These are phyloP conservation scores for Cladophialophora immunda DNA, from an alignment of 2,329 filamentous ascomycete species.

Conservation along the genomic window DNA sequence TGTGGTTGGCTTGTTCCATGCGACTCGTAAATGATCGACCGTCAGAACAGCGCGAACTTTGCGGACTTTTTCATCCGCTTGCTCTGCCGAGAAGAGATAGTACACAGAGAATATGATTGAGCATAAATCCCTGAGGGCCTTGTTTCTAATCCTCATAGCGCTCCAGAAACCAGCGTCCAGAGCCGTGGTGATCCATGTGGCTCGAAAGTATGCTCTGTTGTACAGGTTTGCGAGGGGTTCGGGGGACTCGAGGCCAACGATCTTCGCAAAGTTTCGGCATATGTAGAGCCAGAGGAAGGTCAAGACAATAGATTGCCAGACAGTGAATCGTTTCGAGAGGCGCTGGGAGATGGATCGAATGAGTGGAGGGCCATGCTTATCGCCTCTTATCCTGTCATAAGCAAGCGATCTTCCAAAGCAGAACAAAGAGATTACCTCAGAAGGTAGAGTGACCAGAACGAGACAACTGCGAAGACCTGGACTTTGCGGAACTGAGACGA, in stretches of 20 bases:
- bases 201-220: slow-evolving; percentile 88
- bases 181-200: slow-evolving; percentile 95
- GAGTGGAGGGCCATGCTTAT: slow-evolving; percentile 86
- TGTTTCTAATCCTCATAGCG: slow-evolving; percentile 86
- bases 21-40: slow-evolving; percentile 87
- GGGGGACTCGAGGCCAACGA: slow-evolving; percentile 88
- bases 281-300: slow-evolving; percentile 93
- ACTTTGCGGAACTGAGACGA: slow-evolving; percentile 91
- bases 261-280: slow-evolving; percentile 89
- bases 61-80: slow-evolving; percentile 94
- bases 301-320: slow-evolving; percentile 88
- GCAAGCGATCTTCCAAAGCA: slow-evolving; percentile 32
- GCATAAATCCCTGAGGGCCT: slow-evolving; percentile 81
- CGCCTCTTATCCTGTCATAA: slow-evolving; percentile 65
- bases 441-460: slow-evolving; percentile 90
- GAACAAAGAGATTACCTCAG: slow-evolving; percentile 65
- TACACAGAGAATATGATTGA: slow-evolving; percentile 87
- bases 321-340: slow-evolving; percentile 75
- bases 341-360: slow-evolving; percentile 75
- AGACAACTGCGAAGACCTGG: slow-evolving; percentile 88
- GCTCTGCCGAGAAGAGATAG: slow-evolving; percentile 91
- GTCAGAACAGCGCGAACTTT: slow-evolving; percentile 88
- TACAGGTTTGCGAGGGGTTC: slow-evolving; percentile 96
- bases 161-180: slow-evolving; percentile 98
- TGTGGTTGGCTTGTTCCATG: slow-evolving; percentile 94